A percentile compares a stretch with the other conserved stretches of the same genome.
Evolutionary conservation across 108 stramenopile genomes (phyloP).

Genomic region (Parietichytrium sp.): DNA sequence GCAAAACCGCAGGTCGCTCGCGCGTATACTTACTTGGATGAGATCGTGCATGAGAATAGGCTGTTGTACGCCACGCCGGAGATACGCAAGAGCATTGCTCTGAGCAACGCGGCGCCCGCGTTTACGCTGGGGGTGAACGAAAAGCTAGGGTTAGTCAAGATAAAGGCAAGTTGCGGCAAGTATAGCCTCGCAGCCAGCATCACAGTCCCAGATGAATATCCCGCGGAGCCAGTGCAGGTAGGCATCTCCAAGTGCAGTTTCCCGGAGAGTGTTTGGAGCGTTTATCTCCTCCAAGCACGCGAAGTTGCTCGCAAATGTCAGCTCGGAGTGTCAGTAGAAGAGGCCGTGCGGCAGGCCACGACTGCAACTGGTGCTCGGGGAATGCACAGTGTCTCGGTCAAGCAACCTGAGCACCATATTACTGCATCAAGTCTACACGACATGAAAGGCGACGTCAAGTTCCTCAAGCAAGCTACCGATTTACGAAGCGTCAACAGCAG

Average conservation of each 20-base stretch:
- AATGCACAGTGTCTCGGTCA: too few relatives aligned
- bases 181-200: neutral
- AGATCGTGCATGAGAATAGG: conserved; percentile 19
- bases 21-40: conserved; percentile 12
- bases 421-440: neutral
- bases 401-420: too few relatives aligned
- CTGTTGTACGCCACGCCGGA: conserved; percentile 15
- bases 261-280: neutral
- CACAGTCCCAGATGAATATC: neutral
- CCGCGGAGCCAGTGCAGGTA: neutral
- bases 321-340: neutral
- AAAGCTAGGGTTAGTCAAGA: neutral
- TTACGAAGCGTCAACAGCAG: neutral
- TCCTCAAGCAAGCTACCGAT: conserved; percentile 20
- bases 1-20: neutral
- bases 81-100: neutral
- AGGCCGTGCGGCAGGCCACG: conserved; percentile 28
- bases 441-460: conserved; percentile 6
- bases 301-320: conserved; percentile 18
- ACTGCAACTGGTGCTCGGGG: neutral
- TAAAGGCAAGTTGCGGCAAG: neutral
- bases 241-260: neutral
- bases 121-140: neutral
- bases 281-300: conserved; percentile 2
- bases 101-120: neutral